Evolutionary conservation across 179 eudicot genomes (phyloP).

Genomic region (Spergularia azorica): DNA sequence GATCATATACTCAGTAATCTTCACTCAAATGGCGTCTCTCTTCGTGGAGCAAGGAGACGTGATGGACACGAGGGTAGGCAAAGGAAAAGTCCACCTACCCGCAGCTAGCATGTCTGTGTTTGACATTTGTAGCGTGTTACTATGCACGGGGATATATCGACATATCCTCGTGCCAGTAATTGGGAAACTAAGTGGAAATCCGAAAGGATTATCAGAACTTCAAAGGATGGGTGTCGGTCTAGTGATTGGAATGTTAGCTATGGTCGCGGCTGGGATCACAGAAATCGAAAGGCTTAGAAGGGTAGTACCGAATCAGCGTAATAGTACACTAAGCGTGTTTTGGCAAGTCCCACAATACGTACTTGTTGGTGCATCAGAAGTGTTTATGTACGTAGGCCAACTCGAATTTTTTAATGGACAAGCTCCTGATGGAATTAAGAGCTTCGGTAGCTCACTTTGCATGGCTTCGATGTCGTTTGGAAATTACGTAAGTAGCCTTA

Average conservation of each 20-base stretch:
- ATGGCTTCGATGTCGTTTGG: conserved; percentile 77
- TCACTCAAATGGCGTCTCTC: conserved; percentile 81
- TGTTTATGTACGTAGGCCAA: conserved; percentile 81
- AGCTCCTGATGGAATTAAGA: conserved; percentile 74
- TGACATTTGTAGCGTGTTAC: conserved; percentile 58
- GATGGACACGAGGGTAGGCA: conserved; percentile 50
- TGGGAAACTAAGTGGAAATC: conserved; percentile 30
- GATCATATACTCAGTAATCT: conserved; percentile 70
- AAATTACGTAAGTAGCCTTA: conserved; percentile 63
- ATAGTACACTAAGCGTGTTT: conserved; percentile 52
- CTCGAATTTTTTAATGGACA: conserved; percentile 79
- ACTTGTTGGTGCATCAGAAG: conserved; percentile 70
- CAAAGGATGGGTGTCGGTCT: conserved; percentile 79
- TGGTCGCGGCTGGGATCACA: conserved; percentile 64
- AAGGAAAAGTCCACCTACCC: conserved; percentile 51
- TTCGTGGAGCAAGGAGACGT: conserved; percentile 86
- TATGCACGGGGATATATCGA: conserved; percentile 47
- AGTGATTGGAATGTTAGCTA: conserved; percentile 59
- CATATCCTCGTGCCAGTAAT: conserved; percentile 55
- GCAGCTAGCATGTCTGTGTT: conserved; percentile 81
- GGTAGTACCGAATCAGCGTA: conserved; percentile 28
- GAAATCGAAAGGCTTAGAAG: conserved; percentile 48
- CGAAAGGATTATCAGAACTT: conserved; percentile 57
- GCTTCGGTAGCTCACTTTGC: conserved; percentile 81
- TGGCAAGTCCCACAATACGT: conserved; percentile 86